phyloP scores from a whole-genome alignment of 2,329 filamentous ascomycete species.

The Cercospora beticola region DNA sequence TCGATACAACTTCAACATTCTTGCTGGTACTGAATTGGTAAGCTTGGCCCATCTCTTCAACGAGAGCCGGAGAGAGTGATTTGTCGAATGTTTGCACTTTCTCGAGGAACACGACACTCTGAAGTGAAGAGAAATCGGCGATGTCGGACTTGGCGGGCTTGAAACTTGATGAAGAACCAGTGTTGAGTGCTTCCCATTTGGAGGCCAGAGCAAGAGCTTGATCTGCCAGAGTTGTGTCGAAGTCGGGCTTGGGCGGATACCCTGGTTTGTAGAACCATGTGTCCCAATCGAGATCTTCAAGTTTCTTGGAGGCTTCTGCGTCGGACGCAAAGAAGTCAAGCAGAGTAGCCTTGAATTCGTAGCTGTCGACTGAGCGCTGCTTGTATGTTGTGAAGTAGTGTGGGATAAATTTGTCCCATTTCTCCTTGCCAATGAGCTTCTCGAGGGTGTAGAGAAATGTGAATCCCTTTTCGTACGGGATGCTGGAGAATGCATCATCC shows the following conservation, averaged over 20 bases:
- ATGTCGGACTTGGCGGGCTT: slow-evolving; percentile 69
- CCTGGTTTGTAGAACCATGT: slow-evolving; percentile 85
- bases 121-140: slow-evolving; percentile 74
- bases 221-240: slow-evolving; percentile 84
- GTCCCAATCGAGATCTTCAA: slow-evolving; percentile 82
- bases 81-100: slow-evolving; percentile 66
- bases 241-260: slow-evolving; percentile 83
- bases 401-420: slow-evolving; percentile 93
- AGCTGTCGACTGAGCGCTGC: slow-evolving; percentile 84
- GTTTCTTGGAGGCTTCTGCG: slow-evolving; percentile 59
- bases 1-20: slow-evolving; percentile 81
- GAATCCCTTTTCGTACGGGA: slow-evolving; percentile 97
- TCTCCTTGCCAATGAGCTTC: slow-evolving; percentile 75
- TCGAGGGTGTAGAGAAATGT: slow-evolving; percentile 91
- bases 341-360: slow-evolving; percentile 88
- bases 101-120: slow-evolving; percentile 88
- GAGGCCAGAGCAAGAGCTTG: slow-evolving; percentile 78
- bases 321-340: slow-evolving; percentile 79
- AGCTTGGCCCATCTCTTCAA: slow-evolving; percentile 68
- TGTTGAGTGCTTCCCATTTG: slow-evolving; percentile 67
- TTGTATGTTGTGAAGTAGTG: slow-evolving; percentile 89
- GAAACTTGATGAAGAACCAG: slow-evolving; percentile 43
- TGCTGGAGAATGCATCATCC: slow-evolving; percentile 88
- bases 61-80: slow-evolving; percentile 63
- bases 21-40: slow-evolving; percentile 74